A percentile compares a stretch with the other conserved stretches of the same genome.
Evolutionary conservation across 805 yeast genomes (phyloP).

Genomic region (Ogataea zsoltii): DNA sequence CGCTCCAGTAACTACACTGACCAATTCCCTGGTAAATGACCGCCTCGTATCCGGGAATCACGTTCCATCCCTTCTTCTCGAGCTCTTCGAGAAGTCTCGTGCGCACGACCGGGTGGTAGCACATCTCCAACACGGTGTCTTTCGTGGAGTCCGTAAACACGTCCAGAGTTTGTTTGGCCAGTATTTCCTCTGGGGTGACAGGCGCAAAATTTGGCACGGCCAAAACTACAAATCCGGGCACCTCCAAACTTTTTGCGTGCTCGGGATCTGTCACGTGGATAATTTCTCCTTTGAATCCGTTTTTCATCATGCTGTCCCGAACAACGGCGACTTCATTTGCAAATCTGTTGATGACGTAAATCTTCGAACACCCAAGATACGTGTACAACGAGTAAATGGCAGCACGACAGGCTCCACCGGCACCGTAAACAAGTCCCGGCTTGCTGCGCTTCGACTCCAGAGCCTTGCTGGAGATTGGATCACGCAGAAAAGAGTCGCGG

Average conservation of each 20-base stretch:
- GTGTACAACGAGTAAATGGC: conserved; percentile 10
- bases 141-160: conserved; percentile 6
- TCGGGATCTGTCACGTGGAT: conserved; percentile 10
- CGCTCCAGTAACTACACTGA: conserved; percentile 13
- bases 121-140: conserved; percentile 13
- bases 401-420: conserved; percentile 15
- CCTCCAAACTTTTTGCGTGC: conserved; percentile 7
- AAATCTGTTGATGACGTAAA: conserved; percentile 10
- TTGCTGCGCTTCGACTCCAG: conserved; percentile 1
- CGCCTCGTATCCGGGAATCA: conserved; percentile 16
- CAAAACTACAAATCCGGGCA: conserved; percentile 8
- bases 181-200: conserved; percentile 6
- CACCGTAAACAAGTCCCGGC: conserved; percentile 15
- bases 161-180: conserved; percentile 11
- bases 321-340: conserved; percentile 7
- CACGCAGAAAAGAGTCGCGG: conserved; percentile 10
- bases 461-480: conserved; percentile 1
- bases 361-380: conserved; percentile 9
- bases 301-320: conserved; percentile 7
- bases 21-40: conserved; percentile 16
- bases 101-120: conserved; percentile 13
- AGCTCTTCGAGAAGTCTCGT: conserved; percentile 11
- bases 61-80: conserved; percentile 12
- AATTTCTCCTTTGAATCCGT: conserved; percentile 11
- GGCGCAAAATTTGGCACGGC: conserved; percentile 13